phyloP scores from a whole-genome alignment of 2,329 filamentous ascomycete species.

The Capronia epimyces region DNA sequence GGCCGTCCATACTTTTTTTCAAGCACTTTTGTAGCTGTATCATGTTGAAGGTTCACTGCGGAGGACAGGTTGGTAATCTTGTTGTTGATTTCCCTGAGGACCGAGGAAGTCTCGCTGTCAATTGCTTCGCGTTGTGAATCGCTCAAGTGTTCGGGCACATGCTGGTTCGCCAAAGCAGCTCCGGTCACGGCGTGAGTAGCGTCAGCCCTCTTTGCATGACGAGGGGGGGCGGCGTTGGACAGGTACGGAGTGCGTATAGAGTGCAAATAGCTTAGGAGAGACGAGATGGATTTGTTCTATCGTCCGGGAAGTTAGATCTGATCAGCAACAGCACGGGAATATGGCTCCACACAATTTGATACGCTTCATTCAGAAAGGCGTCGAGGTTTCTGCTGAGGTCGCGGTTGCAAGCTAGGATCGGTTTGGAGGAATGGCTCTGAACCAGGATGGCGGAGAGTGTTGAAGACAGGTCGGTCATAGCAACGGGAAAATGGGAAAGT shows the following conservation, averaged over 20 bases:
- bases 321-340: slow-evolving; percentile 5
- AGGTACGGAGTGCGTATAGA: slow-evolving; percentile 87
- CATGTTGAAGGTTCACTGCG: slow-evolving; percentile 73
- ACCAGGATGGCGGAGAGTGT: slow-evolving; percentile 24
- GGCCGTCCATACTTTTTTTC: slow-evolving; percentile 63
- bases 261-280: slow-evolving; percentile 72
- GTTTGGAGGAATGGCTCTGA: slow-evolving; percentile 20
- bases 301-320: slow-evolving; percentile 28
- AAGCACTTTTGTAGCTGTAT: slow-evolving; percentile 66
- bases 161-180: slow-evolving; percentile 31
- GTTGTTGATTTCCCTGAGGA: slow-evolving; percentile 77
- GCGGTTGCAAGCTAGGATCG: slow-evolving; percentile 1
- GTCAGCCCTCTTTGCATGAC: slow-evolving; percentile 31
- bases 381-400: slow-evolving; percentile 52
- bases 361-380: slow-evolving; percentile 88
- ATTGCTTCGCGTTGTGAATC: slow-evolving; percentile 80
- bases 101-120: slow-evolving; percentile 77
- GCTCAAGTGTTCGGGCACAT: slow-evolving; percentile 56
- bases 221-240: slow-evolving; percentile 59
- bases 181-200: slow-evolving; percentile 33
- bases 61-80: slow-evolving; percentile 74
- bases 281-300: slow-evolving; percentile 78
- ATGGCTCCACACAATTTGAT: slow-evolving; percentile 66
- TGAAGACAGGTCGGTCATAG: slow-evolving; percentile 20
- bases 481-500: not conserved